These are phyloP conservation scores for Excoecaria agallocha DNA, from an alignment of 345 rosid genomes.

Conservation along the genomic window DNA sequence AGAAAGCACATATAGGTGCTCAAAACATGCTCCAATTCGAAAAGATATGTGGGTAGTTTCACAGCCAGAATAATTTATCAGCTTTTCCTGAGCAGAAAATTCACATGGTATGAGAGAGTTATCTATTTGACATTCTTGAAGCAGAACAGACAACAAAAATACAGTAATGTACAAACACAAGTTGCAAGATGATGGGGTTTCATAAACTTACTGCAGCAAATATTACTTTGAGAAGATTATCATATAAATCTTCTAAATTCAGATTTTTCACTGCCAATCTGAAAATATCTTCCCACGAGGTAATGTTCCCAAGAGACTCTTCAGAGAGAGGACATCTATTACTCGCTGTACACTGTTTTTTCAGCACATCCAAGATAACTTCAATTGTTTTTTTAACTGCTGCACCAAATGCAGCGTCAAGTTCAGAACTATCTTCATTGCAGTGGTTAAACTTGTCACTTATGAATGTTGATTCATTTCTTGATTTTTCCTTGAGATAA, in stretches of 20 bases:
- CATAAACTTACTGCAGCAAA: conserved; percentile 51
- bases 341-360: conserved; percentile 38
- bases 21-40: conserved; percentile 45
- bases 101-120: conserved; percentile 15
- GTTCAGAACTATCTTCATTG: conserved; percentile 27
- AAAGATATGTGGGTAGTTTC: conserved; percentile 29
- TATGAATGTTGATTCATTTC: conserved; percentile 20
- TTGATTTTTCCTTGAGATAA: conserved; percentile 18
- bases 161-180: not conserved
- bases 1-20: conserved; percentile 47
- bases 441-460: conserved; percentile 7
- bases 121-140: not conserved
- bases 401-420: conserved; percentile 36
- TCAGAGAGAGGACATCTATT: conserved; percentile 33
- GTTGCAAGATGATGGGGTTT: not conserved
- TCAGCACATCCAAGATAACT: conserved; percentile 44
- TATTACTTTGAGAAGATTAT: conserved; percentile 46
- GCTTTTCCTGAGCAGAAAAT: conserved; percentile 52
- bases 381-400: conserved; percentile 36
- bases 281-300: conserved; percentile 65
- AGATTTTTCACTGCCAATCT: conserved; percentile 45
- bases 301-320: conserved; percentile 42
- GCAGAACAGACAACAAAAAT: not conserved
- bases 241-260: conserved; percentile 45
- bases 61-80: conserved; percentile 37